These are phyloP conservation scores for Adansonia madagascariensis DNA, from an alignment of 441 rosid species.

Conservation along the genomic window DNA sequence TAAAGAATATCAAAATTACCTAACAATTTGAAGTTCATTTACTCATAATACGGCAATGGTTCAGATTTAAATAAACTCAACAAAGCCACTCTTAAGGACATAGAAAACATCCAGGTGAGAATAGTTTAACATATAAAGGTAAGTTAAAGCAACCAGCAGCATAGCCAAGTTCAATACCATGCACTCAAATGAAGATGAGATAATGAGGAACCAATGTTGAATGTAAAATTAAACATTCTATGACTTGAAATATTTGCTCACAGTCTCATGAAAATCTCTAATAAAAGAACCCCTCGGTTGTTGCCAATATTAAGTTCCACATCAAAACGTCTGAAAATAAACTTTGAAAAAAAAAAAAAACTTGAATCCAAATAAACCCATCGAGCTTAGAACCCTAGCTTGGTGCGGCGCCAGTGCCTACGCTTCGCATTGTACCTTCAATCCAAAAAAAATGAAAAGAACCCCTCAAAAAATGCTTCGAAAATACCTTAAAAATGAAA, in stretches of 20 bases:
- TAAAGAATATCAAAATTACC: background rate
- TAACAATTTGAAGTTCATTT: background rate
- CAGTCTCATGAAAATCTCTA: conserved; percentile 10
- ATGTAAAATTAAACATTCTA: background rate
- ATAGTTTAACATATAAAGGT: background rate
- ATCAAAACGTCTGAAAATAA: conserved; percentile 11
- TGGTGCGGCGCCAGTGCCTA: conserved; percentile 97
- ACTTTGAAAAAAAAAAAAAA: background rate
- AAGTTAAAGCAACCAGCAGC: background rate
- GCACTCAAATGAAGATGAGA: background rate
- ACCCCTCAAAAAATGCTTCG: background rate
- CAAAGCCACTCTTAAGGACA: background rate
- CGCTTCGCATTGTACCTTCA: conserved; percentile 93
- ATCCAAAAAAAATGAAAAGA: background rate
- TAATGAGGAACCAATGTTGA: background rate
- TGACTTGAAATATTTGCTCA: background rate
- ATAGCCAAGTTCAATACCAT: background rate
- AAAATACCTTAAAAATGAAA: background rate
- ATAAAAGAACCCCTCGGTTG: background rate
- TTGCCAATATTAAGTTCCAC: conserved; percentile 11
- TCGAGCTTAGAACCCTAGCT: conserved; percentile 79
- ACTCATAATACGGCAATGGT: background rate
- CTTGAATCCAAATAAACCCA: conserved; percentile 2
- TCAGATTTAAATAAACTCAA: background rate
- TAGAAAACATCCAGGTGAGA: background rate